A percentile compares a stretch with the other conserved stretches of the same genome.
These are phyloP conservation scores for Leishmania aethiopica DNA, from an alignment of 208 protist genomes.

Conservation along the genomic window DNA sequence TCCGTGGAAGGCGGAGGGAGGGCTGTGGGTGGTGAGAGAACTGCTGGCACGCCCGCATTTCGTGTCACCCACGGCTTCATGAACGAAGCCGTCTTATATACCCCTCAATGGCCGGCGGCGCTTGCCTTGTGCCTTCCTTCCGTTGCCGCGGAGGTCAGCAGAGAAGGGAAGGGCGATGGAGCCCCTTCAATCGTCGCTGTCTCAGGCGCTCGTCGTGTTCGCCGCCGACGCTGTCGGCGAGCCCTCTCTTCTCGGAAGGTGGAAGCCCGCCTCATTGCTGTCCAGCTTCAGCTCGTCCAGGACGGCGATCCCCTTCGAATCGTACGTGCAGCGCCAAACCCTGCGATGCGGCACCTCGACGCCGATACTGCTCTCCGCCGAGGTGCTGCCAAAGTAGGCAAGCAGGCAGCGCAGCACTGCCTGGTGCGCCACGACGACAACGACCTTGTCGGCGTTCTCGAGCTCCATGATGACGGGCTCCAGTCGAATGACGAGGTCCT, in stretches of 20 bases:
- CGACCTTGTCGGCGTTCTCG: slow-evolving; percentile 80
- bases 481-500: slow-evolving; percentile 85
- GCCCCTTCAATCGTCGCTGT: not conserved
- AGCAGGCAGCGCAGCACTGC: slow-evolving; percentile 85
- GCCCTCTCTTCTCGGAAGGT: not conserved
- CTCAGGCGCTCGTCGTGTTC: not conserved
- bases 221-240: not conserved
- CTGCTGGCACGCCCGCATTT: not conserved
- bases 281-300: slow-evolving; percentile 77
- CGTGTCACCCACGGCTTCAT: not conserved
- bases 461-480: slow-evolving; percentile 93
- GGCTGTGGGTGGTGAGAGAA: not conserved
- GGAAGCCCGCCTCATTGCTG: slow-evolving; percentile 41
- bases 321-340: slow-evolving; percentile 86
- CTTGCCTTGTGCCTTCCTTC: not conserved
- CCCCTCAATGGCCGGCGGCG: not conserved
- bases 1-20: not conserved
- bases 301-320: slow-evolving; percentile 80
- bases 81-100: no score
- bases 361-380: slow-evolving; percentile 76
- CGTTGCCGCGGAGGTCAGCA: not conserved
- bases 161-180: not conserved
- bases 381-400: slow-evolving; percentile 85
- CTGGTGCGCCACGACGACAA: slow-evolving; percentile 88
- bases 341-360: slow-evolving; percentile 83